Evolutionary conservation across 345 rosid genomes (phyloP).

Genomic region (Brassica rapa): DNA sequence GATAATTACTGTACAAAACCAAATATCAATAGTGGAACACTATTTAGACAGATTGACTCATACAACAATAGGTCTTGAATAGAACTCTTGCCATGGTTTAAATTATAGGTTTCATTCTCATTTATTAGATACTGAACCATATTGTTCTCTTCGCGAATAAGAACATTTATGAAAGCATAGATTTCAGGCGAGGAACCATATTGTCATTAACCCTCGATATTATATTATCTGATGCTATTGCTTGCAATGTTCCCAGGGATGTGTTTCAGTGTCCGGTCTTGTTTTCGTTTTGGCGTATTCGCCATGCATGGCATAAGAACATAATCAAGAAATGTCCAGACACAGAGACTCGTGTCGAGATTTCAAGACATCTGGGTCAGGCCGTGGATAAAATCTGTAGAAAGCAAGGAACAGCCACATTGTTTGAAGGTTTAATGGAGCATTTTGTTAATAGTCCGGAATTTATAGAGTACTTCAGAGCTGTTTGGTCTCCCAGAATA

Average conservation of each 20-base stretch:
- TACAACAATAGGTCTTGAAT: neutral
- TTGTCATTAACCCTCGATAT: neutral
- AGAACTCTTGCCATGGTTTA: slow-evolving; percentile 8
- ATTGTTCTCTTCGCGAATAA: slow-evolving; percentile 7
- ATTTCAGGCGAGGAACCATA: slow-evolving; percentile 2
- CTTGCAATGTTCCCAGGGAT: slow-evolving; percentile 62
- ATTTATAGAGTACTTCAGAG: slow-evolving; percentile 86
- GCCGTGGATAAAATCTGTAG: slow-evolving; percentile 65
- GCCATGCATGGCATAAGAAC: slow-evolving; percentile 90
- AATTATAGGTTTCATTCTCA: neutral
- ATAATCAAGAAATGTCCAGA: slow-evolving; percentile 74
- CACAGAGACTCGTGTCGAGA: slow-evolving; percentile 55
- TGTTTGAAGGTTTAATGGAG: slow-evolving; percentile 61
- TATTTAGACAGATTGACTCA: neutral
- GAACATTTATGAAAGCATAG: neutral
- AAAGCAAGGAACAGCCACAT: slow-evolving; percentile 51
- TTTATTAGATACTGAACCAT: slow-evolving; percentile 1
- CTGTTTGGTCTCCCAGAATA: slow-evolving; percentile 78
- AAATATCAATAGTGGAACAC: slow-evolving; percentile 9
- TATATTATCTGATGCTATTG: slow-evolving; percentile 8
- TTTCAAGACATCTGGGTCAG: slow-evolving; percentile 64
- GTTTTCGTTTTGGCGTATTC: slow-evolving; percentile 84
- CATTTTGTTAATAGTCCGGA: slow-evolving; percentile 59
- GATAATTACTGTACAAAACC: neutral
- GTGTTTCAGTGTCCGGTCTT: slow-evolving; percentile 87